Evolutionary conservation across 2,329 filamentous ascomycete genomes (phyloP).

Genomic region (Lasiodiplodia sp.): DNA sequence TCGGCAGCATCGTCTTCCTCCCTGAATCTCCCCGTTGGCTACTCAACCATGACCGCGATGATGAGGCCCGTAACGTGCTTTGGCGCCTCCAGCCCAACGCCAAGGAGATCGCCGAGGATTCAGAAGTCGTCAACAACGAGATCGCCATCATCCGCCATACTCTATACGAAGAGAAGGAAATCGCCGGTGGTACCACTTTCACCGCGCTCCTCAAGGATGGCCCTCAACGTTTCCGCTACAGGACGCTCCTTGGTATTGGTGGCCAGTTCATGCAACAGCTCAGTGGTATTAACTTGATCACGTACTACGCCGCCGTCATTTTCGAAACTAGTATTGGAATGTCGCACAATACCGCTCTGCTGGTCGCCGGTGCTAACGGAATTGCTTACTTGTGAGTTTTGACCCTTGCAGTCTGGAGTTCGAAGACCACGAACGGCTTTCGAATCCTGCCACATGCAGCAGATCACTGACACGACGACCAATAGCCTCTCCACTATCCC

Average conservation of each 20-base stretch:
- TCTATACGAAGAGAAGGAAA: conserved; percentile 51
- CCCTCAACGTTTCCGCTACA: conserved; percentile 51
- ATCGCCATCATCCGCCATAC: conserved; percentile 51
- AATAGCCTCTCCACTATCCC: conserved; percentile 41
- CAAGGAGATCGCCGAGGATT: conserved; percentile 36
- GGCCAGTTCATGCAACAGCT: conserved; percentile 58
- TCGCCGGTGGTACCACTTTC: conserved; percentile 44
- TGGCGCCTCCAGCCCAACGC: conserved; percentile 39
- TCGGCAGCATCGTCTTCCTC: conserved; percentile 55
- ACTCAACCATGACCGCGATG: conserved; percentile 59
- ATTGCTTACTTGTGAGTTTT: conserved; percentile 46
- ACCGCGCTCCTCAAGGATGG: conserved; percentile 52
- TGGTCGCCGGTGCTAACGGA: conserved; percentile 52
- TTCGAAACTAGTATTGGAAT: conserved; percentile 56
- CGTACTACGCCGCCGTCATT: conserved; percentile 54
- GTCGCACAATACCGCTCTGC: conserved; percentile 45
- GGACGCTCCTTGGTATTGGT: conserved; percentile 50
- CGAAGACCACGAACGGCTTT: not conserved
- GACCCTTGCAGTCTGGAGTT: conserved; percentile 30
- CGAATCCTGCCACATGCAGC: conserved; percentile 30
- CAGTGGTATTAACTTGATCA: not conserved
- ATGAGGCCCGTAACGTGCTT: conserved; percentile 59
- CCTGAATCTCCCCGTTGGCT: conserved; percentile 67
- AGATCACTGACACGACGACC: not conserved
- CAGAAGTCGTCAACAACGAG: conserved; percentile 35